Evolutionary conservation across 805 yeast genomes (phyloP), one percentile per base, ranked within the genome.

Genomic region (Spathaspora arborariae): DNA sequence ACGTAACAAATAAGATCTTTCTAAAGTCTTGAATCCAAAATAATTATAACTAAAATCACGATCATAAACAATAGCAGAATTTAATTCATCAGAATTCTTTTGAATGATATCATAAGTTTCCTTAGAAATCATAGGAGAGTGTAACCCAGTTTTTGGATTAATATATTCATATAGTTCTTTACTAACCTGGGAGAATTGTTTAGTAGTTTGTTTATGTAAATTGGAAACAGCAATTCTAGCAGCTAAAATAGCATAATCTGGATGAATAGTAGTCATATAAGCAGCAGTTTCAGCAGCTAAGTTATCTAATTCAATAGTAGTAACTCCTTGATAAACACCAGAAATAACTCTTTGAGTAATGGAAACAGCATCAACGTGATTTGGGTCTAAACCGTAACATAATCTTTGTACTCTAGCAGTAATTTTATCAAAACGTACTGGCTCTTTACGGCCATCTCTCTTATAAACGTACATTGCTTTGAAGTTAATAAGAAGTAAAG

Each of bases 281-380:
- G 98, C 98, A 48, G 97, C 96, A 33, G 97, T 90, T 70, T 94
- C 99, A 39, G 98, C 97, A 42, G 98, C 91, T 55, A 72, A 70
- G 57, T 72, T 71, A 54, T 72, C 77, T 52, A 72, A 67, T 51
- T 94, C 97, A 51, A 85, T 79, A 46, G 98, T 94, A 60, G 92
- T 90, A 45, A 94, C 99, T 60, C 98, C 98, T 61, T 89, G 95
- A 67, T 92, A 94, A 47, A 94, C 97, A 65, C 99, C 99, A 11
- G 94, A 80, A 52, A 90, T 91, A 57, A 92, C 95, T 63, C 96
- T 80, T 68, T 94, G 98, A 19, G 99, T 92, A 68, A 94, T 90
- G 54, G 94, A 88, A 46, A 88, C 96, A 33, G 98, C 91, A 63
- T 94, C 98, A 50, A 94, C 91, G 67, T 90, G 97, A 41, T 78